These are phyloP conservation scores for Chaetomiaceae sp. DNA, from an alignment of 2,329 filamentous ascomycete genomes.

Conservation along the genomic window DNA sequence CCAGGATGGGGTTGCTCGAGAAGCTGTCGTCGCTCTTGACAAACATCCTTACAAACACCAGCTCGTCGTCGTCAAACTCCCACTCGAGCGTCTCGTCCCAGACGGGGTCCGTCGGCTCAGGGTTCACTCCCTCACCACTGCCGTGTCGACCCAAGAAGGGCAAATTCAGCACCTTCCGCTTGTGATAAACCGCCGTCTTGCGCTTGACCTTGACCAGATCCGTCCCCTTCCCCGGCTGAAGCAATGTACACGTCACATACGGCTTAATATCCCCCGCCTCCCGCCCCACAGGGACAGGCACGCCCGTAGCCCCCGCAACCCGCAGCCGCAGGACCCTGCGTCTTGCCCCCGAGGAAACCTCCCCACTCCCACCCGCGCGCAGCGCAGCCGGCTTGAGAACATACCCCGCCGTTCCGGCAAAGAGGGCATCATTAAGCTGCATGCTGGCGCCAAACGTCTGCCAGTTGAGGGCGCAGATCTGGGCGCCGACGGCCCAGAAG, in stretches of 20 bases:
- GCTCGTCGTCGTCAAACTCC: slow-evolving; percentile 64
- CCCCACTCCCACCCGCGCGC: not conserved
- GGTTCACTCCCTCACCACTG: slow-evolving; percentile 43
- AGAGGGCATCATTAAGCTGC: slow-evolving; percentile 65
- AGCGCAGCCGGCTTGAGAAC: slow-evolving; percentile 53
- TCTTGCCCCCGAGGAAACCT: not conserved
- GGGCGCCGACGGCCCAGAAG: slow-evolving; percentile 64
- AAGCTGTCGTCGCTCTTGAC: slow-evolving; percentile 65
- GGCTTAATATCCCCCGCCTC: slow-evolving; percentile 54
- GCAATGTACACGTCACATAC: slow-evolving; percentile 61
- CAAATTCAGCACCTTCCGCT: not conserved
- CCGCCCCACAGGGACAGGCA: slow-evolving; percentile 50
- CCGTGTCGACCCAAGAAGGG: slow-evolving; percentile 46
- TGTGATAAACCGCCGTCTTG: slow-evolving; percentile 56
- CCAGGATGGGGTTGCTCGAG: slow-evolving; percentile 57
- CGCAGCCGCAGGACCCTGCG: slow-evolving; percentile 47
- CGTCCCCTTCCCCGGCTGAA: slow-evolving; percentile 48
- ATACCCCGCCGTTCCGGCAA: slow-evolving; percentile 60
- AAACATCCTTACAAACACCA: slow-evolving; percentile 60
- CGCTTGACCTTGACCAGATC: slow-evolving; percentile 54
- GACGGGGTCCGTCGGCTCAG: slow-evolving; percentile 55
- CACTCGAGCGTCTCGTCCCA: slow-evolving; percentile 65
- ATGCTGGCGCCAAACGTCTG: slow-evolving; percentile 62
- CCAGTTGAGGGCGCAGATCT: slow-evolving; percentile 68
- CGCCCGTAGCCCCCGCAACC: slow-evolving; percentile 58